A percentile compares a stretch with the other conserved stretches of the same genome.
phyloP scores from a whole-genome alignment of 2,329 filamentous ascomycete genomes.

The Phialocephala subalpina region DNA sequence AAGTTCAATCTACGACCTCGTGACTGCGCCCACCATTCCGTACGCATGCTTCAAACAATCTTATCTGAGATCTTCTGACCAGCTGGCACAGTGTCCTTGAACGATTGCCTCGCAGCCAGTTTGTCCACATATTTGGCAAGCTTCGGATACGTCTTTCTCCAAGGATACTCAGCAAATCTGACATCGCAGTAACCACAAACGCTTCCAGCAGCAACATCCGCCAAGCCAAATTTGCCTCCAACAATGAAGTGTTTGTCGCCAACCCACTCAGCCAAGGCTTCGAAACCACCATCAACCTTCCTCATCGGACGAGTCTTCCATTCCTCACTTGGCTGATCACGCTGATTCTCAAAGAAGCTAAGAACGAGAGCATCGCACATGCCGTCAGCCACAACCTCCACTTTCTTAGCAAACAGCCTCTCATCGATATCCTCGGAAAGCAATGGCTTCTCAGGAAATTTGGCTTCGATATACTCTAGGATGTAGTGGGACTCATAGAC shows the following conservation, averaged over 20 bases:
- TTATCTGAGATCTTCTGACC: constrained; percentile 25
- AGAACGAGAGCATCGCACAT: constrained; percentile 26
- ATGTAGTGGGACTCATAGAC: constrained; percentile 25
- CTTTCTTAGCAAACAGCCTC: constrained; percentile 26
- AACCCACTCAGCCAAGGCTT: constrained; percentile 25
- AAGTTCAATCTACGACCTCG: not conserved
- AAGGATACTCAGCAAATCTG: constrained; percentile 23
- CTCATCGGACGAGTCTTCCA: constrained; percentile 26
- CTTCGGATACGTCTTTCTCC: constrained; percentile 22
- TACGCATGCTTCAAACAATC: constrained; percentile 18
- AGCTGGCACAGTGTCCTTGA: constrained; percentile 23
- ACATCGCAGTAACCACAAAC: constrained; percentile 25
- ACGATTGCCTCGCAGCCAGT: constrained; percentile 18
- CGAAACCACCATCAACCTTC: constrained; percentile 27
- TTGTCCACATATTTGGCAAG: constrained; percentile 21
- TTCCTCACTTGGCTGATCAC: constrained; percentile 21
- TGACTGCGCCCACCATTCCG: not conserved
- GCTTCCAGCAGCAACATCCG: constrained; percentile 26
- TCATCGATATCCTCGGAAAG: constrained; percentile 23
- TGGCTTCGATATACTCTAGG: constrained; percentile 24
- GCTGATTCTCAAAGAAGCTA: constrained; percentile 22
- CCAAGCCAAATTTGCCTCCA: constrained; percentile 21
- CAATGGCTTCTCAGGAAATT: constrained; percentile 19
- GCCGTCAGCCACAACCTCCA: constrained; percentile 25
- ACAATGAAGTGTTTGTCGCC: constrained; percentile 22